phyloP scores from a whole-genome alignment of 192 early-diverging fungal genomes.

The Coemansia sp. region DNA sequence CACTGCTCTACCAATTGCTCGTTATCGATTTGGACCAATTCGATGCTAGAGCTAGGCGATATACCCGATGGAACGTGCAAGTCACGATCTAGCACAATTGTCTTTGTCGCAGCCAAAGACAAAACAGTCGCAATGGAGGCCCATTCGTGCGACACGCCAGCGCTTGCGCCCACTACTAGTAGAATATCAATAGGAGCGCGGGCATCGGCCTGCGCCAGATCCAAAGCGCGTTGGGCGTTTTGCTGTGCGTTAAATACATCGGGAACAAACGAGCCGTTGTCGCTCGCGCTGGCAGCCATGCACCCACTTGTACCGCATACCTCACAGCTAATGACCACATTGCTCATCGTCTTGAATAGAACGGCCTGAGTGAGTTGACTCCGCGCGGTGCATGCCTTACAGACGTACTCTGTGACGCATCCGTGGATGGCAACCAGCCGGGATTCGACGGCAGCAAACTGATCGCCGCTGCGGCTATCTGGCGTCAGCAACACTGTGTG shows the following conservation, averaged over 20 bases:
- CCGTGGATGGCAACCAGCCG: conserved; percentile 29
- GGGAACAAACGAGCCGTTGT: conserved; percentile 22
- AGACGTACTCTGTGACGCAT: conserved; percentile 24
- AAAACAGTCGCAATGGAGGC: conserved; percentile 7
- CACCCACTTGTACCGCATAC: conserved; percentile 24
- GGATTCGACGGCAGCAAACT: conserved; percentile 18
- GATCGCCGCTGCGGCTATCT: conserved; percentile 10
- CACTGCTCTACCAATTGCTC: conserved; percentile 3
- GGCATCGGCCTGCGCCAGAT: conserved; percentile 28
- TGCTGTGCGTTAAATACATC: conserved; percentile 14
- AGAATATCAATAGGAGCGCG: conserved; percentile 16
- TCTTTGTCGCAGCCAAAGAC: conserved; percentile 10
- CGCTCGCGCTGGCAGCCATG: conserved; percentile 9
- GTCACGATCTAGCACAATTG: conserved; percentile 18
- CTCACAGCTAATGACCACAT: conserved; percentile 18
- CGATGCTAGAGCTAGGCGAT: conserved; percentile 2
- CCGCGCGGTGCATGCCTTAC: conserved; percentile 31
- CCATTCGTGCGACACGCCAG: conserved; percentile 12
- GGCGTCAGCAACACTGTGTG: conserved; percentile 17
- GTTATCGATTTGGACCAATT: not conserved
- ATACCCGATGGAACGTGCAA: not conserved
- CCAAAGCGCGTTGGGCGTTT: conserved; percentile 14
- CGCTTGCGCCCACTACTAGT: conserved; percentile 24
- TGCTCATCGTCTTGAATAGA: conserved; percentile 35
- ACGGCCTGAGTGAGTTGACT: conserved; percentile 42